Percentiles rank a stretch among this genome's conserved stretches.
Evolutionary conservation across 192 early-diverging fungal genomes (phyloP).

Genomic region (Backusella sp.): DNA sequence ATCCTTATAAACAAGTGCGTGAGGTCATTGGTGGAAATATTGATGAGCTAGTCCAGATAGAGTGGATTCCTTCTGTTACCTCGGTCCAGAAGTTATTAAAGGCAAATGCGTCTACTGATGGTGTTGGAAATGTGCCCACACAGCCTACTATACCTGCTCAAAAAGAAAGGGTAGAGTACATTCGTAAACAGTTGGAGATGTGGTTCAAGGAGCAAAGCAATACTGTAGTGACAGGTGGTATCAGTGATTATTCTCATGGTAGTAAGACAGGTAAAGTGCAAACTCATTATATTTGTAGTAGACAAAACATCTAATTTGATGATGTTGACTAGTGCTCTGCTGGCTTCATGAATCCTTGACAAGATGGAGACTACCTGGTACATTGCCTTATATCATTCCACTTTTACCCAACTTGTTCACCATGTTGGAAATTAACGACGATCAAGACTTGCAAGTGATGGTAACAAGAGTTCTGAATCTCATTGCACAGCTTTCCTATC

Average conservation of each 20-base stretch:
- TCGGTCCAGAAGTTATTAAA: constrained; percentile 42
- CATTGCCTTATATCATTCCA: constrained; percentile 53
- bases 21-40: constrained; percentile 74
- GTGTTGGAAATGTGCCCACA: constrained; percentile 34
- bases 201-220: constrained; percentile 43
- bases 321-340: constrained; percentile 49
- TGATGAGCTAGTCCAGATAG: constrained; percentile 60
- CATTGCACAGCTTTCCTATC: constrained; percentile 54
- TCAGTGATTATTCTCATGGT: constrained; percentile 69
- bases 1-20: constrained; percentile 92
- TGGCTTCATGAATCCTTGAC: constrained; percentile 64
- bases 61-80: constrained; percentile 59
- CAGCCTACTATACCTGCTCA: constrained; percentile 16
- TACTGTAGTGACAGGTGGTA: constrained; percentile 31
- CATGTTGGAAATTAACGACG: constrained; percentile 72
- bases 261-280: constrained; percentile 65
- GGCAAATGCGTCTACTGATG: constrained; percentile 10
- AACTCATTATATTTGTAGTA: background rate
- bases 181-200: constrained; percentile 31
- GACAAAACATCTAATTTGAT: background rate
- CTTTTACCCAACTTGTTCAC: constrained; percentile 59
- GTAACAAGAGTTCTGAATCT: constrained; percentile 50
- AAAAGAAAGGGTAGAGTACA: constrained; percentile 23
- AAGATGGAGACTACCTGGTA: constrained; percentile 49
- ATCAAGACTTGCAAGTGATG: constrained; percentile 65